Evolutionary conservation across 805 yeast genomes (phyloP).

Genomic region (Yarrowia keelungensis): DNA sequence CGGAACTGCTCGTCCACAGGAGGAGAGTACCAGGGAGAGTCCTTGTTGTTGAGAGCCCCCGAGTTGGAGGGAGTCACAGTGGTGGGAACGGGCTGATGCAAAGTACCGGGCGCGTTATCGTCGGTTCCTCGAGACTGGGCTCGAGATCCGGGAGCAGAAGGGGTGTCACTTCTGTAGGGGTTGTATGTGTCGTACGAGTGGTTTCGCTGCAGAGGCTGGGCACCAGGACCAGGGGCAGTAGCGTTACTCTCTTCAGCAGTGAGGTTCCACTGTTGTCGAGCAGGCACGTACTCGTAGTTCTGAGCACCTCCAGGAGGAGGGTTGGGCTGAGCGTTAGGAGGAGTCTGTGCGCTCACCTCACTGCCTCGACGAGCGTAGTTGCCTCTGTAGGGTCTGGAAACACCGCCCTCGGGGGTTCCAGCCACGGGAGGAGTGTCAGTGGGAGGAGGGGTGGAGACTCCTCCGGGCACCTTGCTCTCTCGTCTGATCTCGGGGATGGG

Average conservation of each 20-base stretch:
- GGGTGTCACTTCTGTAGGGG: constrained; percentile 18
- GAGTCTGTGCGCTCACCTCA: constrained; percentile 30
- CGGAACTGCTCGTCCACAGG: constrained; percentile 37
- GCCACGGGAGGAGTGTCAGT: not conserved
- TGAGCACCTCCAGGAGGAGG: constrained; percentile 29
- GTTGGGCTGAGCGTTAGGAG: constrained; percentile 16
- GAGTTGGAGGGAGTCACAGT: constrained; percentile 28
- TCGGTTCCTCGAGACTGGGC: constrained; percentile 22
- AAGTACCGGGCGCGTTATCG: not conserved
- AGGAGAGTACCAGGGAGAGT: constrained; percentile 34
- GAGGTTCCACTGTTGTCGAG: constrained; percentile 40
- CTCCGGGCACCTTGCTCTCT: constrained; percentile 34
- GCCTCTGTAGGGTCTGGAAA: constrained; percentile 28
- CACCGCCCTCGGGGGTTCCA: constrained; percentile 20
- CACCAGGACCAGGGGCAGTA: not conserved
- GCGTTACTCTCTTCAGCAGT: constrained; percentile 21
- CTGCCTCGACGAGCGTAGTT: constrained; percentile 40
- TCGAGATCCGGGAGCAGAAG: constrained; percentile 10
- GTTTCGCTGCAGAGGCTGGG: constrained; percentile 27
- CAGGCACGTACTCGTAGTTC: constrained; percentile 39
- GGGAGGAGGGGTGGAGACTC: constrained; percentile 15
- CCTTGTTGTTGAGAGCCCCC: constrained; percentile 16
- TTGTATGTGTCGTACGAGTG: constrained; percentile 36
- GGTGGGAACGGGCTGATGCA: constrained; percentile 30
- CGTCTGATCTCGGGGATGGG: constrained; percentile 46